These are phyloP conservation scores for Limtongia smithiae DNA, from an alignment of 805 yeast species.

Conservation along the genomic window DNA sequence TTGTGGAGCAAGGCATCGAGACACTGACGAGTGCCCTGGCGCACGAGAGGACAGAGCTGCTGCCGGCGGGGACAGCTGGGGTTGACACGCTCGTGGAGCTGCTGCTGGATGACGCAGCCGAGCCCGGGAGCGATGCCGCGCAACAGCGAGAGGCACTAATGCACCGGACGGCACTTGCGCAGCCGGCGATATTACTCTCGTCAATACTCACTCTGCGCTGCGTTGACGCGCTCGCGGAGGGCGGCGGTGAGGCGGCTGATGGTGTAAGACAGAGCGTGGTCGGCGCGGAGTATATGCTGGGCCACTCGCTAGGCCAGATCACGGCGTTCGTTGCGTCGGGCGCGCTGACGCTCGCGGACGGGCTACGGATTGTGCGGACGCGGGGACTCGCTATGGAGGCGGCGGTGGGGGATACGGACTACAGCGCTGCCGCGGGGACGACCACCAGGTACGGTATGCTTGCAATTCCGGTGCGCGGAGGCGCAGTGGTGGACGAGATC, in stretches of 20 bases:
- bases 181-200: conserved; percentile 18
- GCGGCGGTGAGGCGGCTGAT: neutral
- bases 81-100: neutral
- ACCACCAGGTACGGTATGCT: conserved; percentile 15
- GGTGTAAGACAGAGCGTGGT: neutral
- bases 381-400: conserved; percentile 26
- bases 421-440: neutral
- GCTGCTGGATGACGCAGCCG: neutral
- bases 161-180: conserved; percentile 21
- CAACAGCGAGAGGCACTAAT: conserved; percentile 4
- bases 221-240: neutral
- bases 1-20: neutral
- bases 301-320: conserved; percentile 27
- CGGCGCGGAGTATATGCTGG: conserved; percentile 6
- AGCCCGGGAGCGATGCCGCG: no score
- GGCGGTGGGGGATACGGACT: conserved; percentile 1
- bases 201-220: conserved; percentile 6
- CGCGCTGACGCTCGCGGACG: conserved; percentile 14
- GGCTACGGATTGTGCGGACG: conserved; percentile 13
- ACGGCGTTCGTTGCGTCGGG: conserved; percentile 25
- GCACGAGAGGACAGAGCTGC: neutral
- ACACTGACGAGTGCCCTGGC: conserved; percentile 2
- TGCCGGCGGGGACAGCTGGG: neutral
- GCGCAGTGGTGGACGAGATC: neutral
- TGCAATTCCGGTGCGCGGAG: conserved; percentile 10